Evolutionary conservation across 2,329 filamentous ascomycete genomes (phyloP).

Genomic region (Fusarium sp.): DNA sequence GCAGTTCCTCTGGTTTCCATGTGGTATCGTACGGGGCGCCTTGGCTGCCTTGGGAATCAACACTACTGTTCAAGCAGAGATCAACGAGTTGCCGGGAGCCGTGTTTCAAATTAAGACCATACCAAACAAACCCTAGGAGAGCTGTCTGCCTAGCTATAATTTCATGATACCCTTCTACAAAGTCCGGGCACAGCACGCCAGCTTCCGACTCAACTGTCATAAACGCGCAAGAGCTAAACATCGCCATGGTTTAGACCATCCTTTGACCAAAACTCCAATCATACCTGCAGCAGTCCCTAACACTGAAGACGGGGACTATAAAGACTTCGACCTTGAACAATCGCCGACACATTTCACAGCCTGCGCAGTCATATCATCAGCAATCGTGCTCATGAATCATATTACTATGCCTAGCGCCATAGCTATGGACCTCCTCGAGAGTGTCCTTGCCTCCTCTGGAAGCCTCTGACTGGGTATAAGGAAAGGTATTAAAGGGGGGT

Average conservation of each 20-base stretch:
- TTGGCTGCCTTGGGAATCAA: constrained; percentile 90
- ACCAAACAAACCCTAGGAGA: constrained; percentile 63
- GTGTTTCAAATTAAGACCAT: constrained; percentile 96
- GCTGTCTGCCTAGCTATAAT: constrained; percentile 32
- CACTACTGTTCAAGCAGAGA: constrained; percentile 91
- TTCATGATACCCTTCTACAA: constrained; percentile 42
- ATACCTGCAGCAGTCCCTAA: constrained; percentile 38
- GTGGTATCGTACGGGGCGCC: constrained; percentile 91
- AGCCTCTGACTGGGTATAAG: constrained; percentile 44
- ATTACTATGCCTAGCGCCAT: constrained; percentile 52
- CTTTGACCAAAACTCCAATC: constrained; percentile 39
- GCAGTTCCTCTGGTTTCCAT: constrained; percentile 94
- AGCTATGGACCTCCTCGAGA: constrained; percentile 48
- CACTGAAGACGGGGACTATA: constrained; percentile 19
- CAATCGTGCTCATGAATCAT: constrained; percentile 48
- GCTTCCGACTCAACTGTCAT: constrained; percentile 28
- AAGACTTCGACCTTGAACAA: constrained; percentile 35
- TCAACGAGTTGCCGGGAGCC: constrained; percentile 84
- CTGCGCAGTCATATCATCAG: constrained; percentile 53
- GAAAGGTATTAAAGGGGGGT: constrained; percentile 43
- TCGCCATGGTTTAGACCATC: constrained; percentile 25
- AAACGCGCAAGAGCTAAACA: constrained; percentile 38
- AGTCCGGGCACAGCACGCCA: constrained; percentile 32
- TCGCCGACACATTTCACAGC: constrained; percentile 50
- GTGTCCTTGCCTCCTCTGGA: constrained; percentile 44